phyloP scores from a whole-genome alignment of 2,329 filamentous ascomycete genomes.

The Hymenoscyphus fraxineus region DNA sequence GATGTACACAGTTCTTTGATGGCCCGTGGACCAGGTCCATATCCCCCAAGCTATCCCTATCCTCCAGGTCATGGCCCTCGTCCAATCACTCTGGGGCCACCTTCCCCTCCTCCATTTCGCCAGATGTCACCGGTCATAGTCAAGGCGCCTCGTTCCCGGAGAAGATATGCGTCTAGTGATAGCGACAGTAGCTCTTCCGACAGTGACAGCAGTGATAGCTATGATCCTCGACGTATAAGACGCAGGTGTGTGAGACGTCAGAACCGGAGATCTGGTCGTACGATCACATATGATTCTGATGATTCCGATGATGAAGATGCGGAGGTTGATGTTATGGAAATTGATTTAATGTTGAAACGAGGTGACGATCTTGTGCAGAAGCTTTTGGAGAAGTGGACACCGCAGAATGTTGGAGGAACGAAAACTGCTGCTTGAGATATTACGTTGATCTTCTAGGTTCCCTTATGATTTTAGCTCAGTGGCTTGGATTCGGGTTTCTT shows the following conservation, averaged over 20 bases:
- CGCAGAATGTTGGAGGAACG: slow-evolving; percentile 1
- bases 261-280: not conserved
- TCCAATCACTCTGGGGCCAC: not conserved
- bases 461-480: too few species aligned
- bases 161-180: slow-evolving; percentile 4
- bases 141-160: not conserved
- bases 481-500: too few species aligned
- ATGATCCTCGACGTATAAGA: slow-evolving; percentile 13
- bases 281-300: not conserved
- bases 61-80: not conserved
- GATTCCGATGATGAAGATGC: slow-evolving; percentile 12
- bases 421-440: slow-evolving; percentile 5
- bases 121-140: not conserved
- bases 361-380: slow-evolving; percentile 22
- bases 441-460: not conserved
- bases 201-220: slow-evolving; percentile 14
- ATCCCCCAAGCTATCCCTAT: too few species aligned
- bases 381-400: slow-evolving; percentile 21
- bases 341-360: slow-evolving; percentile 16
- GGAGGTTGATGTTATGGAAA: slow-evolving; percentile 16
- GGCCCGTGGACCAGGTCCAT: not conserved
- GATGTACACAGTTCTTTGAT: slow-evolving; percentile 18
- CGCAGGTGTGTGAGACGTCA: not conserved
- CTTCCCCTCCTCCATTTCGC: not conserved
- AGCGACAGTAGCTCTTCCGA: slow-evolving; percentile 1